These are phyloP conservation scores for Moesziomyces aphidis DNA, from an alignment of 1,284 basidiomycete genomes.

Conservation along the genomic window DNA sequence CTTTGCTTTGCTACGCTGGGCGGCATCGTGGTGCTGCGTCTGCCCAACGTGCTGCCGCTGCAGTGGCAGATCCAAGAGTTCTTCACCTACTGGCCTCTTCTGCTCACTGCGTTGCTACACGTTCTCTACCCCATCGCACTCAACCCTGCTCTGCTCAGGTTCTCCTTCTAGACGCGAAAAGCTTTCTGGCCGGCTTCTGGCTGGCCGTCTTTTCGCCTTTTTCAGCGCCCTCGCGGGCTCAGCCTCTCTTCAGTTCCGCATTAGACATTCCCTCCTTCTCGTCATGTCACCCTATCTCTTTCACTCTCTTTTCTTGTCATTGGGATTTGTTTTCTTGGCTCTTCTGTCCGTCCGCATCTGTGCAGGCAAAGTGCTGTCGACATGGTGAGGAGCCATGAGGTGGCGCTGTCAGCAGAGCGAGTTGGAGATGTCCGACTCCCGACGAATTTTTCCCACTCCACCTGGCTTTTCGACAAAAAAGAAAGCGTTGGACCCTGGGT, in stretches of 20 bases:
- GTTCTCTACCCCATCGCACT: slow-evolving; percentile 53
- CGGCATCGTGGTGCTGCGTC: slow-evolving; percentile 7
- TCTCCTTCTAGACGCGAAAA: slow-evolving; percentile 40
- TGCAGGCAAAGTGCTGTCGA: too few species aligned
- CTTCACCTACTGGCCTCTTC: slow-evolving; percentile 32
- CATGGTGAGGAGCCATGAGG: too few species aligned
- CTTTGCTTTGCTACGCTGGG: slow-evolving; percentile 75
- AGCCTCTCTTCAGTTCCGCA: not conserved
- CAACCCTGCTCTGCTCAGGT: slow-evolving; percentile 51
- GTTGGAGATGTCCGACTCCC: too few species aligned
- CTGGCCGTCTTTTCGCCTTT: not conserved
- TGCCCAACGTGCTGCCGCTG: slow-evolving; percentile 71
- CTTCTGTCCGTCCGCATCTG: too few species aligned
- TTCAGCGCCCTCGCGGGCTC: not conserved
- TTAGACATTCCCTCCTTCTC: not conserved
- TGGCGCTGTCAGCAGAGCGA: too few species aligned
- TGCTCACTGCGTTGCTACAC: slow-evolving; percentile 20
- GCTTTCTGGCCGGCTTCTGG: not conserved
- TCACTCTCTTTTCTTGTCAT: not conserved
- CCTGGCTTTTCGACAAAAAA: not conserved
- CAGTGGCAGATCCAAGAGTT: slow-evolving; percentile 72
- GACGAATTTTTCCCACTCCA: not conserved
- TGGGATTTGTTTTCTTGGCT: not conserved
- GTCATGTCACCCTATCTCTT: not conserved
- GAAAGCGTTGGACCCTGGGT: not conserved